Base-by-base conservation (phyloP, 2,329 filamentous ascomycete species). In the Thielaviopsis cerberus region DNA sequence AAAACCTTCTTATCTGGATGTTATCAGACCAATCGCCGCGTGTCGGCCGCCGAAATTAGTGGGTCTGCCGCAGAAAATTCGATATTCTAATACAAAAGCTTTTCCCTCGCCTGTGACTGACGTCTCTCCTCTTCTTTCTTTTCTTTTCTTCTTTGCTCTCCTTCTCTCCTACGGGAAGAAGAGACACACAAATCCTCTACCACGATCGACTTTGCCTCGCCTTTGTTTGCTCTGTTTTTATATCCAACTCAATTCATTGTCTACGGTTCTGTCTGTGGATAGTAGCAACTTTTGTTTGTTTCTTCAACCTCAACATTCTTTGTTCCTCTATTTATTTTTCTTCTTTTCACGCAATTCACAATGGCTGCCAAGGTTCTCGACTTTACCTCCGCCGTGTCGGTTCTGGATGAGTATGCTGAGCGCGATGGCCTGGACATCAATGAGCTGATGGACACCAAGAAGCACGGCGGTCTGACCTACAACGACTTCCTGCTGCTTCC, bases 401-500 rank as follows among this genome's bases (percentile, higher is more conserved):
- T 90, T 64, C 79, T 97, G 70, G 79, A 86, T 70, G 81, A 91
- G 68, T 96, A 95, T 72, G 70, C 83, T 64, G 77, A 78, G 69
- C 78, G 75, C 65, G 92, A 98, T 81, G 92, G 92, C 61, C 84
- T 98, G 66, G 82, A 88, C 69, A 81, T 94, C 67, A 77, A 88
- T 68, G 83, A 88, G 63, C 79, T 98, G 66, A 82, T 97, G 70
- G 86, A 98, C 75, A 90, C 91, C 64, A 85, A 86, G 75, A 85
- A 84, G 72, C 87, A 90, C 68, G 92, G 92, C 62, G 92, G 92
- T 67, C 78, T 98, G 68, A 97, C 91, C 61, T 98, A 96, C 80
- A 98, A 98, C 73, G 92, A 98, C 74, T 98, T 98, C 76, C 82
- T 98, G 63, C 75, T 98, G 67, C 80, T 98, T 62, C 92, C 92